A percentile compares a stretch with the other conserved stretches of the same genome.
Conservation (phyloP, 768 basidiomycete genomes). For the Imleria badia region DNA sequence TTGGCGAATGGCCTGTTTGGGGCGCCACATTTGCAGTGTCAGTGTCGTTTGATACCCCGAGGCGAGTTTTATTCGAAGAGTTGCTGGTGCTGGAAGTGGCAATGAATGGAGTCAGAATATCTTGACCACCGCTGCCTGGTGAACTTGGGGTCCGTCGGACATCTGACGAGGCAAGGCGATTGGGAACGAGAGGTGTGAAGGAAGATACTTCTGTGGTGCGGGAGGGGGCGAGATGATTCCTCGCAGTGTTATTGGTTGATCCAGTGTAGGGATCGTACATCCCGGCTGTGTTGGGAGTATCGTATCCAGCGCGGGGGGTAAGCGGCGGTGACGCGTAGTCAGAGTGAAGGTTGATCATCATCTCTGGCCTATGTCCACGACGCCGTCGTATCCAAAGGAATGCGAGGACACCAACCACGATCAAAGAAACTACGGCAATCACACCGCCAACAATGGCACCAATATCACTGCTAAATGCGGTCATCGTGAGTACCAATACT, state of each 20-base stretch:
- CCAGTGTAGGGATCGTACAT: neutral
- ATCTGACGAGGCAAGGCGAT: constrained; percentile 1
- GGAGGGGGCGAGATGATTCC: neutral
- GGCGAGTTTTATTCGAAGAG: constrained; percentile 2
- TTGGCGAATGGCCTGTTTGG: neutral
- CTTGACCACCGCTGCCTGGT: neutral
- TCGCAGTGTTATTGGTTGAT: neutral
- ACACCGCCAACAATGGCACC: constrained; percentile 16
- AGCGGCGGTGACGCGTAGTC: neutral
- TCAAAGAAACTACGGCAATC: constrained; percentile 7
- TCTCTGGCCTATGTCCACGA: neutral
- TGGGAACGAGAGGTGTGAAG: constrained; percentile 7
- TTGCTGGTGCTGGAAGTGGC: neutral
- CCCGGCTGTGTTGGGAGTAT: neutral
- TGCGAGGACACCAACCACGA: constrained; percentile 3
- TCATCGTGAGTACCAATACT: neutral
- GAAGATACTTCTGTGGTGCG: neutral
- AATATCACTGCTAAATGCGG: neutral
- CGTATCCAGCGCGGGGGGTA: neutral
- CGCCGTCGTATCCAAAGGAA: constrained; percentile 13
- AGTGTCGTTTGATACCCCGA: constrained; percentile 4
- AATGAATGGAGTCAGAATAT: constrained; percentile 7
- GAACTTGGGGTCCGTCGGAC: neutral
- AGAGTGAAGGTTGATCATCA: constrained; percentile 9
- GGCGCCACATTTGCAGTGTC: neutral